These are phyloP conservation scores for Cucurbitaria berberidis DNA, from an alignment of 2,329 filamentous ascomycete species.

Conservation along the genomic window DNA sequence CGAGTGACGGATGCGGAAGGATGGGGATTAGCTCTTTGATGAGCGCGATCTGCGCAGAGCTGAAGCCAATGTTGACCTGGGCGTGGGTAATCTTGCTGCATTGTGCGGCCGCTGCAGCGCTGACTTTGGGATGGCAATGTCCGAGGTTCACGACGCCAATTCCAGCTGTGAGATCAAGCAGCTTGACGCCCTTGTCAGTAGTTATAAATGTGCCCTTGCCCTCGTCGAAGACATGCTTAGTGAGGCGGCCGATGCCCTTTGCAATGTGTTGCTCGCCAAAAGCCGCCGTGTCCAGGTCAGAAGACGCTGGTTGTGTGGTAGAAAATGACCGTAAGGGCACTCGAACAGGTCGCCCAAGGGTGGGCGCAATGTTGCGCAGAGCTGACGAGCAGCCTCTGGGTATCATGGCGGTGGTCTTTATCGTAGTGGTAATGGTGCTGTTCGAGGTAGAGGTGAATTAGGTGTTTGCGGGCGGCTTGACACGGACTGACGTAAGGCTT, in stretches of 20 bases:
- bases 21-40: slow-evolving; percentile 37
- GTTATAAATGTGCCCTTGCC: slow-evolving; percentile 38
- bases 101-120: slow-evolving; percentile 36
- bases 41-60: slow-evolving; percentile 34
- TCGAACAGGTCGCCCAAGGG: slow-evolving; percentile 10
- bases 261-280: slow-evolving; percentile 40
- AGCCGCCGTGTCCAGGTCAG: slow-evolving; percentile 28
- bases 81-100: slow-evolving; percentile 40
- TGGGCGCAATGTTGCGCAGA: slow-evolving; percentile 20
- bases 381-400: slow-evolving; percentile 13
- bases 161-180: slow-evolving; percentile 38
- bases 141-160: slow-evolving; percentile 40
- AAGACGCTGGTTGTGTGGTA: slow-evolving; percentile 15
- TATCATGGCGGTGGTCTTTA: slow-evolving; percentile 16
- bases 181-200: slow-evolving; percentile 39
- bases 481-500: slow-evolving; percentile 7
- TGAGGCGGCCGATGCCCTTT: slow-evolving; percentile 39
- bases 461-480: neutral
- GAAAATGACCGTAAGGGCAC: slow-evolving; percentile 23
- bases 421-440: neutral
- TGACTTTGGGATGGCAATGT: slow-evolving; percentile 41
- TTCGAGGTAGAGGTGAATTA: slow-evolving; percentile 1
- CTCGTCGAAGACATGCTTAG: slow-evolving; percentile 41
- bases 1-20: slow-evolving; percentile 34
- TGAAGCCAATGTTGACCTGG: slow-evolving; percentile 42